Evolutionary conservation across 2,329 filamentous ascomycete species (phyloP).

Genomic region (Aspergillus hortae): DNA sequence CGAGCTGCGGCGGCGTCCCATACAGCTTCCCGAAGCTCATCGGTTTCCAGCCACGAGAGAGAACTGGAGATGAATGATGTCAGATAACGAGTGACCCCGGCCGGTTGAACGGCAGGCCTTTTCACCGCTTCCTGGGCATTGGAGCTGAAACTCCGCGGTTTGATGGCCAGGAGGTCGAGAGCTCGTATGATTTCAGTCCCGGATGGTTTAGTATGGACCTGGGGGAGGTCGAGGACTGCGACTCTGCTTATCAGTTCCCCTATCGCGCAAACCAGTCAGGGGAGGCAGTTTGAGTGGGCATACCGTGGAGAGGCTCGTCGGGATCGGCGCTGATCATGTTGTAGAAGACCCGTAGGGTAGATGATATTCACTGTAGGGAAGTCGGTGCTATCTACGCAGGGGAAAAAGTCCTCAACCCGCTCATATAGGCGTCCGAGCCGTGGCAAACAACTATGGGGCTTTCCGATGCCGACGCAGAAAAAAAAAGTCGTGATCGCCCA

Average conservation of each 20-base stretch:
- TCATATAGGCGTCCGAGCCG: conserved; percentile 11
- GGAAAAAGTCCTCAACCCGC: background rate
- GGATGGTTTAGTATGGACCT: conserved; percentile 72
- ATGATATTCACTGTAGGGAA: background rate
- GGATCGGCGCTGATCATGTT: conserved; percentile 34
- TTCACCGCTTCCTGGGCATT: conserved; percentile 25
- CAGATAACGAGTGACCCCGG: conserved; percentile 44
- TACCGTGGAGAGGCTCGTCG: conserved; percentile 39
- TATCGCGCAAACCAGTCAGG: conserved; percentile 19
- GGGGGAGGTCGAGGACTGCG: conserved; percentile 71
- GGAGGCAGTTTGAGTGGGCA: conserved; percentile 11
- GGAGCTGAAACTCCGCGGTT: conserved; percentile 52
- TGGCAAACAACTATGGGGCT: conserved; percentile 15
- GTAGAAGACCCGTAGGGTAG: background rate
- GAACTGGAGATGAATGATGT: conserved; percentile 46
- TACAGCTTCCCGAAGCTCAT: conserved; percentile 40
- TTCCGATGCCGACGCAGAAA: conserved; percentile 16
- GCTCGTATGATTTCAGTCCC: conserved; percentile 61
- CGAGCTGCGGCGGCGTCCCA: conserved; percentile 78
- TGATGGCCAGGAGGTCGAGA: conserved; percentile 63
- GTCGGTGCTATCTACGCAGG: background rate
- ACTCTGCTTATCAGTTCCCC: conserved; percentile 30
- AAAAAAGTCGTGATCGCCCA: conserved; percentile 28
- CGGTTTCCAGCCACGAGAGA: conserved; percentile 44
- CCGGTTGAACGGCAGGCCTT: conserved; percentile 32